Evolutionary conservation across 129 eudicot genomes (phyloP), one percentile per base, ranked within the genome.

Genomic region (Centella asiatica): DNA sequence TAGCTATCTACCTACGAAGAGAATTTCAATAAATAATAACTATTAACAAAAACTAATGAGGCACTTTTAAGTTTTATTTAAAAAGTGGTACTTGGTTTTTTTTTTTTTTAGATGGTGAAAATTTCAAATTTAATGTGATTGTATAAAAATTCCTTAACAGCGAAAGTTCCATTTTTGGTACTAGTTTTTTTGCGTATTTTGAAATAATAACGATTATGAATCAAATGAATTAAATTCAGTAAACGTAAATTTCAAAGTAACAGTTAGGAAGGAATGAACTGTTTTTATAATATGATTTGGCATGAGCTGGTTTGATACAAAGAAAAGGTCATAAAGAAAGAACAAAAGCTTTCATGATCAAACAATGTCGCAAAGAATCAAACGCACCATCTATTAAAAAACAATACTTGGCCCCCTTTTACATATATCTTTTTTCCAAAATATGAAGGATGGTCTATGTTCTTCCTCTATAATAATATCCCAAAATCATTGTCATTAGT

Each of bases 311-410:
- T 56, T 53, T 53, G 59, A 25, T 26, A 25, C 27, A 53, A 53
- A 53, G 59, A 53, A 12, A 27, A 53, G 26, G 39, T 34, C 9
- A 9, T n/a, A 52, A 17, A 2, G 11, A 44, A 1, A 11, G 0
- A 27, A 11, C 36, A 3, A 2, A 27, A 53, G 59, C 59, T 27
- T 32, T 56, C 17, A 56, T 56, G 61, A 56, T 56, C 61, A 56
- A 56, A 56, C 61, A 40, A 29, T 56, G 61, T 29, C 31, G 61
- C 31, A 31, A 56, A 56, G 61, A 56, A 15, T 25, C 61, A 31
- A 29, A 56, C 29, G 25, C 61, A 56, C 42, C 7, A 31, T 56
- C 26, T 56, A 29, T 31, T 46, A 56, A 18, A 56, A 14, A 28
- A 12, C 18, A 1, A 28, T 31, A 15, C 39, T 55, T 24, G 13